phyloP scores from a whole-genome alignment of 495 filamentous ascomycete species.

The Xanthoparmelia taractica region DNA sequence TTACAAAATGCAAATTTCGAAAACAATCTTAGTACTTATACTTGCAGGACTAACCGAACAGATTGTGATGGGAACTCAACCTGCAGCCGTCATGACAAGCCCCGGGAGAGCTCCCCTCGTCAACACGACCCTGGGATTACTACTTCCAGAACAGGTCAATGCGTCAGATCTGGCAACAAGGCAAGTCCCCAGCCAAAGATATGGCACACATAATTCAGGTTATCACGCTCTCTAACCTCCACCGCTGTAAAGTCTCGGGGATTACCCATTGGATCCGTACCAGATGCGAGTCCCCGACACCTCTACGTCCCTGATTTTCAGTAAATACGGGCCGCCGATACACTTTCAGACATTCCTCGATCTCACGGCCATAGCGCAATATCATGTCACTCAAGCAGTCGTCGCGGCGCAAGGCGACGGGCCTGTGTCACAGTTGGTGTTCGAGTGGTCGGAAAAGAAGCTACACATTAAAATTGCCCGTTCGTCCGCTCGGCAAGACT shows the following conservation, averaged over 20 bases:
- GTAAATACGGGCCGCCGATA: background rate
- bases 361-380: background rate
- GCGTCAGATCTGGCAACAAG: background rate
- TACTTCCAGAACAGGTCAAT: background rate
- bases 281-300: constrained; percentile 6
- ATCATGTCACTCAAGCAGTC: background rate
- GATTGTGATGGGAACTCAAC: background rate
- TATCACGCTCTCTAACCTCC: background rate
- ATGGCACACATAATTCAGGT: background rate
- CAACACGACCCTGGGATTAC: background rate
- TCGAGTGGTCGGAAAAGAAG: background rate
- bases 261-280: background rate
- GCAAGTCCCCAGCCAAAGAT: background rate
- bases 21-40: background rate
- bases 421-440: background rate
- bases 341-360: background rate
- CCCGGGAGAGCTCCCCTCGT: background rate
- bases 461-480: background rate
- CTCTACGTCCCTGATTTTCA: background rate
- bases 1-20: background rate
- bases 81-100: background rate
- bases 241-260: background rate
- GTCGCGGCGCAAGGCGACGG: background rate
- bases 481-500: background rate
- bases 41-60: background rate